Evolutionary conservation across 371 early-diverging fungal genomes (phyloP).

Genomic region (Furculomyces boomerangus): DNA sequence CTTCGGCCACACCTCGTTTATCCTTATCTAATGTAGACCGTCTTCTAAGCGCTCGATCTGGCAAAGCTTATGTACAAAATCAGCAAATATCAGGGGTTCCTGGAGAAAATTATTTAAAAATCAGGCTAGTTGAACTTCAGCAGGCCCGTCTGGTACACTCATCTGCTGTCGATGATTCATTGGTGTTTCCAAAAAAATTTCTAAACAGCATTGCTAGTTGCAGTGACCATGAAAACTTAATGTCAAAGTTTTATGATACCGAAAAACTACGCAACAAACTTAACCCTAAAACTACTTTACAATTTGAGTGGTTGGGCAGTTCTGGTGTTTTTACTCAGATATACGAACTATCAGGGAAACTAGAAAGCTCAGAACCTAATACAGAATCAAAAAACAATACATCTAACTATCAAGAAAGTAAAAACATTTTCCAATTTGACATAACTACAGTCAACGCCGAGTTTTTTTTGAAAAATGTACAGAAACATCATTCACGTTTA

Average conservation of each 20-base stretch:
- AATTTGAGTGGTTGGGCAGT: not conserved
- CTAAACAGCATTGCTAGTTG: not conserved
- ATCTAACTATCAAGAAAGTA: not conserved
- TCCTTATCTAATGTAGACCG: not conserved
- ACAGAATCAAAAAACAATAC: not conserved
- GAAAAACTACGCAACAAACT: not conserved
- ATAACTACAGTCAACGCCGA: constrained; percentile 10
- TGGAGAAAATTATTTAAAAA: constrained; percentile 10
- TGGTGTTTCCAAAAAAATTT: not conserved
- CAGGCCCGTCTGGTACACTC: constrained; percentile 19
- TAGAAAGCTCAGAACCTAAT: not conserved
- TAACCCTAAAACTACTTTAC: not conserved
- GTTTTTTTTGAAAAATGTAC: constrained; percentile 11
- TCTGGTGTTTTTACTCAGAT: not conserved
- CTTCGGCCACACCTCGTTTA: not conserved
- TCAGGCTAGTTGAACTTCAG: constrained; percentile 7
- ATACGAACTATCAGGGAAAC: not conserved
- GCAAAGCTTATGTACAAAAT: not conserved
- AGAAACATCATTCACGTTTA: constrained; percentile 14
- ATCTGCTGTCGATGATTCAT: constrained; percentile 7
- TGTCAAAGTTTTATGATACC: not conserved
- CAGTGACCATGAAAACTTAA: not conserved
- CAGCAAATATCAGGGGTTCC: not conserved
- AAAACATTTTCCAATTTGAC: constrained; percentile 6
- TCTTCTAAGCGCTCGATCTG: not conserved